Evolutionary conservation across 2,329 filamentous ascomycete species (phyloP).

Genomic region (Intubia oerlemansii): DNA sequence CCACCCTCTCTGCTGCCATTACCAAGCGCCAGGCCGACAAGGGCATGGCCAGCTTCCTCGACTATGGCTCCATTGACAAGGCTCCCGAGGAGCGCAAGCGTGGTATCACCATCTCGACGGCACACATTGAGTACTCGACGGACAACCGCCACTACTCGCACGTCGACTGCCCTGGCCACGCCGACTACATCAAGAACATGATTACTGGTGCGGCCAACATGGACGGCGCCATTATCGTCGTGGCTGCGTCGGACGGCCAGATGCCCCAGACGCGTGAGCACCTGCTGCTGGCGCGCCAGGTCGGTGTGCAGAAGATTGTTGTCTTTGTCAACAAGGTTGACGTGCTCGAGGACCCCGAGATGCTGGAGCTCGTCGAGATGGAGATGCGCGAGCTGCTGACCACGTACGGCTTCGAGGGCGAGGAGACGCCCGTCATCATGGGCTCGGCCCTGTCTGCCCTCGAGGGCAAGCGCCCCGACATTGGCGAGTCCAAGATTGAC

Average conservation of each 20-base stretch:
- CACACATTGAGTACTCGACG: slow-evolving; percentile 96
- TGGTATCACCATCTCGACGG: slow-evolving; percentile 97
- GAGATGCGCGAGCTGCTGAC: slow-evolving; percentile 95
- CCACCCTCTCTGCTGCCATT: slow-evolving; percentile 93
- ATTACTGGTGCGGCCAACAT: slow-evolving; percentile 98
- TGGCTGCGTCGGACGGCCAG: slow-evolving; percentile 94
- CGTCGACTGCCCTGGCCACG: slow-evolving; percentile 98
- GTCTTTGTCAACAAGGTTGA: slow-evolving; percentile 99
- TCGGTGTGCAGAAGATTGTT: slow-evolving; percentile 93
- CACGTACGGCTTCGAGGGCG: slow-evolving; percentile 92
- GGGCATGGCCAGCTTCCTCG: slow-evolving; percentile 82
- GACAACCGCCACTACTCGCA: slow-evolving; percentile 92
- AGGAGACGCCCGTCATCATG: slow-evolving; percentile 92
- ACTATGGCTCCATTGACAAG: slow-evolving; percentile 97
- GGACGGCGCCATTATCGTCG: slow-evolving; percentile 97
- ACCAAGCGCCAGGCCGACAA: slow-evolving; percentile 95
- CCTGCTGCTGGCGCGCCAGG: slow-evolving; percentile 89
- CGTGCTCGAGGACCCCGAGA: slow-evolving; percentile 90
- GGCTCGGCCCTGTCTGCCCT: slow-evolving; percentile 91
- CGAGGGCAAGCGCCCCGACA: slow-evolving; percentile 67
- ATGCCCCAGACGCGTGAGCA: slow-evolving; percentile 99
- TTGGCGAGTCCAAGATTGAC: slow-evolving; percentile 74
- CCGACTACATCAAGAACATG: slow-evolving; percentile 99
- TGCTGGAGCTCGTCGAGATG: slow-evolving; percentile 99
- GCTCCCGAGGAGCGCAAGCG: slow-evolving; percentile 98